A percentile compares a stretch with the other conserved stretches of the same genome.
These are phyloP conservation scores for Tuber calosporum DNA, from an alignment of 495 filamentous ascomycete species.

Conservation along the genomic window DNA sequence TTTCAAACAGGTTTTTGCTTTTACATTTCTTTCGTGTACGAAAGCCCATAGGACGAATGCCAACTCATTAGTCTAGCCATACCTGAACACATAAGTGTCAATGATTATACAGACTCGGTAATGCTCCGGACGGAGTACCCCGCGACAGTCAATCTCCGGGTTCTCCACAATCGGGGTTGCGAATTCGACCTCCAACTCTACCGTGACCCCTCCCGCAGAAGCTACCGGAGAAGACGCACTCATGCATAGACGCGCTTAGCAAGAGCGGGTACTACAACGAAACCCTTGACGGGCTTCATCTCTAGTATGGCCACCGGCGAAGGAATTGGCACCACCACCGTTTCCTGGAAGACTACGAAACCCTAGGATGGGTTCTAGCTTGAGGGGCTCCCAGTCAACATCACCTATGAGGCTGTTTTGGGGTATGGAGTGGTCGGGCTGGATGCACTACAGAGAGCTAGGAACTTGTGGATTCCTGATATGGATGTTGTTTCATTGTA, in stretches of 20 bases:
- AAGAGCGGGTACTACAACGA: constrained; percentile 34
- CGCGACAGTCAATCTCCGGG: constrained; percentile 33
- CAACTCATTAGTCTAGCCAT: neutral
- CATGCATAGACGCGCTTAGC: constrained; percentile 21
- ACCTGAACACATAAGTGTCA: neutral
- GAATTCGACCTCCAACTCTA: constrained; percentile 4
- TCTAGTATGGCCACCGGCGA: neutral
- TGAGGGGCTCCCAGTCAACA: constrained; percentile 21
- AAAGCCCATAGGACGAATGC: neutral
- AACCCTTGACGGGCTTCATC: constrained; percentile 18
- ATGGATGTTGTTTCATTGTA: constrained; percentile 38
- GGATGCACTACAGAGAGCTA: constrained; percentile 28
- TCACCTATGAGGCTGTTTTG: constrained; percentile 25
- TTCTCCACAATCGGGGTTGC: constrained; percentile 24
- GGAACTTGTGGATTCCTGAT: constrained; percentile 19
- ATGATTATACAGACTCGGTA: constrained; percentile 1
- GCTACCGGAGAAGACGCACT: neutral
- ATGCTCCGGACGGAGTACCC: constrained; percentile 35
- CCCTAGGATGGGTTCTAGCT: constrained; percentile 7
- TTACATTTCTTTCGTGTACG: neutral
- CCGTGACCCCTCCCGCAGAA: constrained; percentile 1
- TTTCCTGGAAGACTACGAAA: constrained; percentile 11
- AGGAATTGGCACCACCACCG: constrained; percentile 8
- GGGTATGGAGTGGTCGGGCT: constrained; percentile 36
- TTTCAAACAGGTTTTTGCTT: neutral